Conservation (phyloP, 441 rosid genomes). For the Melastoma candidum region DNA sequence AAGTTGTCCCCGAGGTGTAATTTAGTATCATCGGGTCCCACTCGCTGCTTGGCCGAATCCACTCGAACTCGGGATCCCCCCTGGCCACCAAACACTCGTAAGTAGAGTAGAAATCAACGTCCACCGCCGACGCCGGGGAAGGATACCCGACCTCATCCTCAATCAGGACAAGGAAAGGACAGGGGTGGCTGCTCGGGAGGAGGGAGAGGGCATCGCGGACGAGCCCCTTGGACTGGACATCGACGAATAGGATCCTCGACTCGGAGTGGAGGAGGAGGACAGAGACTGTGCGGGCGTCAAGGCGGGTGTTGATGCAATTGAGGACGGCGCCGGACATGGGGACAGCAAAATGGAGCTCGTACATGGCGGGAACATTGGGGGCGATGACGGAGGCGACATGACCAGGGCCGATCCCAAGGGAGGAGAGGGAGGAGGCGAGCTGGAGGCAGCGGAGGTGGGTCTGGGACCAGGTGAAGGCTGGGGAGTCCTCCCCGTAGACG, state of each 20-base stretch:
- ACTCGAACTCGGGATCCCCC: conserved; percentile 35
- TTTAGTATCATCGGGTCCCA: conserved; percentile 45
- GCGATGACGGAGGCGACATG: conserved; percentile 63
- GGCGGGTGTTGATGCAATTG: conserved; percentile 50
- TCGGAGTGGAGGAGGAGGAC: conserved; percentile 37
- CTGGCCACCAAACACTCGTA: conserved; percentile 33
- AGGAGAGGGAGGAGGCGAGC: conserved; percentile 51
- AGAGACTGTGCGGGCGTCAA: conserved; percentile 41
- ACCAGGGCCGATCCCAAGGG: conserved; percentile 34
- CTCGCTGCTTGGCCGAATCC: conserved; percentile 43
- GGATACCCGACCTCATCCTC: conserved; percentile 11
- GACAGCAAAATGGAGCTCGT: conserved; percentile 80
- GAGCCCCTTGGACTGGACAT: conserved; percentile 26
- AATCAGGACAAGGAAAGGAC: conserved; percentile 33
- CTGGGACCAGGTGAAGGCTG: conserved; percentile 50
- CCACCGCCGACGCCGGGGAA: not conserved
- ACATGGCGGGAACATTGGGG: conserved; percentile 65
- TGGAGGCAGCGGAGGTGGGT: conserved; percentile 65
- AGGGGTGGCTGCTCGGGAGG: conserved; percentile 4
- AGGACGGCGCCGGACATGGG: conserved; percentile 70
- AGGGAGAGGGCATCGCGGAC: conserved; percentile 33
- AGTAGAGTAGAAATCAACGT: conserved; percentile 16
- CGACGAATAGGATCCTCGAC: conserved; percentile 40
- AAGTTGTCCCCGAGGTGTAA: conserved; percentile 76
- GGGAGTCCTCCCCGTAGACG: conserved; percentile 30